Conservation (phyloP, 2,329 filamentous ascomycete species). For the Pezicula carpinea region DNA sequence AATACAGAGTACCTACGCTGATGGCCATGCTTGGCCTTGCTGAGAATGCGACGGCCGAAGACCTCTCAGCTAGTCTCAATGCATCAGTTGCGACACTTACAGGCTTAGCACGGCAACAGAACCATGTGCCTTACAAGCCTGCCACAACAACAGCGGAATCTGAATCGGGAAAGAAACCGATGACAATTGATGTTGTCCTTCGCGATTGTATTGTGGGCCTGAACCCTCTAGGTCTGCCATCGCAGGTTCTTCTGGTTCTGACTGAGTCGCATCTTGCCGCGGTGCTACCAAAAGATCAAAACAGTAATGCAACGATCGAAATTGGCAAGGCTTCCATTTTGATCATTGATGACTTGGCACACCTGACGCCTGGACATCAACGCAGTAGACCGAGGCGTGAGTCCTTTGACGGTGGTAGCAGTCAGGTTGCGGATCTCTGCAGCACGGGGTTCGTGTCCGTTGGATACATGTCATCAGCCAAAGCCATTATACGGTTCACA, state of each 20-base stretch:
- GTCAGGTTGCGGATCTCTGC: constrained; percentile 52
- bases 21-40: constrained; percentile 73
- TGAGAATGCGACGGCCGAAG: constrained; percentile 63
- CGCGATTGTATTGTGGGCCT: constrained; percentile 79
- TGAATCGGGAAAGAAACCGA: constrained; percentile 42
- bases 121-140: constrained; percentile 6
- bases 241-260: constrained; percentile 75
- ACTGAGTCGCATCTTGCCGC: constrained; percentile 73
- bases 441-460: constrained; percentile 78
- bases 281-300: constrained; percentile 58
- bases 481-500: constrained; percentile 55
- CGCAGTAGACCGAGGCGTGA: constrained; percentile 14
- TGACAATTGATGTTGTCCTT: constrained; percentile 69
- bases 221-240: constrained; percentile 70
- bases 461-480: constrained; percentile 80
- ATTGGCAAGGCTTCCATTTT: constrained; percentile 79
- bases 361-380: constrained; percentile 26
- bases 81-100: constrained; percentile 76
- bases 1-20: constrained; percentile 81
- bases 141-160: constrained; percentile 1
- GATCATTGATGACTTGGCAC: constrained; percentile 69
- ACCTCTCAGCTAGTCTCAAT: constrained; percentile 70
- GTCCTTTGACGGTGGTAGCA: constrained; percentile 30
- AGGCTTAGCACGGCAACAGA: constrained; percentile 51
- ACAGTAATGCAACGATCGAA: constrained; percentile 59